Conservation (phyloP, 257 asterid species). For the Penstemon barbatus region DNA sequence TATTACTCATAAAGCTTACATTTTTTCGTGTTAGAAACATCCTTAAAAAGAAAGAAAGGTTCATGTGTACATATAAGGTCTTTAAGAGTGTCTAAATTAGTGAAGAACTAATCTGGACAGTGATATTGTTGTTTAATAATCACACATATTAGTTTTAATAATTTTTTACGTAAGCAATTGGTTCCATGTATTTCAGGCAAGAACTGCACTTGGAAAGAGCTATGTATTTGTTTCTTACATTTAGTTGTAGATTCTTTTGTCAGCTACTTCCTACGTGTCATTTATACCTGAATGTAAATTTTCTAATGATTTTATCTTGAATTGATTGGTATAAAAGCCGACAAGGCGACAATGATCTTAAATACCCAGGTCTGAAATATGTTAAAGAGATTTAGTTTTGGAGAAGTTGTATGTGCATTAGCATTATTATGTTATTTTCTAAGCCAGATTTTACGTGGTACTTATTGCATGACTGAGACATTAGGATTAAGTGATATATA, state of each 20-base stretch:
- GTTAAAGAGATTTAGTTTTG: neutral
- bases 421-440: neutral
- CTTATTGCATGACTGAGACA: neutral
- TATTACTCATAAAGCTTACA: no score
- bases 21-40: neutral
- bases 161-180: no score
- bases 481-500: neutral
- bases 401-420: neutral
- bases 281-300: no score
- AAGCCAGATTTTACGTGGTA: neutral
- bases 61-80: neutral
- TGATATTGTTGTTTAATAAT: no score
- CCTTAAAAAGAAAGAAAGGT: neutral
- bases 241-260: neutral
- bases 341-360: neutral
- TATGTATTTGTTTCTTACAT: neutral
- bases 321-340: no score
- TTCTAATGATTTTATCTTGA: no score
- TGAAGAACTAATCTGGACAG: neutral
- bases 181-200: no score
- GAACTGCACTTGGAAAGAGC: no score
- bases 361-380: neutral
- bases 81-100: neutral
- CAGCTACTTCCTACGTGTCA: no score
- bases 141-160: no score